These are phyloP conservation scores for Phaeosphaeria sp. DNA, from an alignment of 2,329 filamentous ascomycete species.

Conservation along the genomic window DNA sequence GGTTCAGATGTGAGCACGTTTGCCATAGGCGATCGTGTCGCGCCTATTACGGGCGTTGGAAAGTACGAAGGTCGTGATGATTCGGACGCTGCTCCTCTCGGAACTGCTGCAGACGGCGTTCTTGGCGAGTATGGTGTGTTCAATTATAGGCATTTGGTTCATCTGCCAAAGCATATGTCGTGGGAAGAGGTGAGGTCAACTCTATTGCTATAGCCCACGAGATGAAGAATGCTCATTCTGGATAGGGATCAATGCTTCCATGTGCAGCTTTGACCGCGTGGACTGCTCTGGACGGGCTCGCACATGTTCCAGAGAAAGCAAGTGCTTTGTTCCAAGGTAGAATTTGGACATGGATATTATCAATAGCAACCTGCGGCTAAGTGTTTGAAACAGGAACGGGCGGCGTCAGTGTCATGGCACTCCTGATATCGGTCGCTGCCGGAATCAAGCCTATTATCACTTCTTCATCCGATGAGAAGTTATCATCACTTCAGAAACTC, in stretches of 20 bases:
- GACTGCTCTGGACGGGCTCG: constrained; percentile 19
- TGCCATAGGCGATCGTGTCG: constrained; percentile 18
- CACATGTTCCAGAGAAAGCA: constrained; percentile 10
- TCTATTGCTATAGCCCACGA: neutral
- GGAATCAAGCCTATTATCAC: constrained; percentile 55
- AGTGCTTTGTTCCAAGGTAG: constrained; percentile 21
- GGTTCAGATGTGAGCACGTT: constrained; percentile 14
- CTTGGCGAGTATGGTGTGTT: constrained; percentile 16
- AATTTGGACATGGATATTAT: neutral
- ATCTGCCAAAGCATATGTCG: neutral
- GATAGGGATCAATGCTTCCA: constrained; percentile 9
- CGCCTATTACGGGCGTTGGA: constrained; percentile 11
- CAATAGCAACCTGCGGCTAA: neutral
- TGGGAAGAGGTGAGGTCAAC: neutral
- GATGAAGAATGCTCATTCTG: neutral
- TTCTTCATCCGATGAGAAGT: constrained; percentile 59
- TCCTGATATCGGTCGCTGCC: constrained; percentile 47
- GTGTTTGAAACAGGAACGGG: constrained; percentile 47
- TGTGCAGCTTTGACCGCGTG: constrained; percentile 24
- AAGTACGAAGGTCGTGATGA: constrained; percentile 6
- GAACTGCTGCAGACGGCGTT: constrained; percentile 12
- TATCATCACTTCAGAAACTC: constrained; percentile 49
- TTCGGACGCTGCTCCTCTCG: constrained; percentile 4
- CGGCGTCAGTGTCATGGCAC: constrained; percentile 46
- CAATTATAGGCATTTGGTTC: neutral